Percentiles rank a stretch among this genome's conserved stretches.
phyloP scores from a whole-genome alignment of 768 basidiomycete genomes.

The Lactarius psammicola region DNA sequence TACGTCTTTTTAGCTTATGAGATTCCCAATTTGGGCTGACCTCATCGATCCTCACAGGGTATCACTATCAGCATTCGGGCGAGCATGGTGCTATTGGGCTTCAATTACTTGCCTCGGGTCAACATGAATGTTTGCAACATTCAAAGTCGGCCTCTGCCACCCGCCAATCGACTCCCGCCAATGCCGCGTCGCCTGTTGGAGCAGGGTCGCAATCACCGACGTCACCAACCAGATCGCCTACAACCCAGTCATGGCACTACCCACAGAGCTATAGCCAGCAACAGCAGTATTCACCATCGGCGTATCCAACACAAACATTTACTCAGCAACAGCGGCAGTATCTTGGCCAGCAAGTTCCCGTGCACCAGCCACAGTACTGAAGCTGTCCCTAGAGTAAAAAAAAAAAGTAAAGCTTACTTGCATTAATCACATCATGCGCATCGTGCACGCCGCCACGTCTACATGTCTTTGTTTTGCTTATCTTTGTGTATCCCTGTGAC shows the following conservation, averaged over 20 bases:
- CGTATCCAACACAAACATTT: slow-evolving; percentile 13
- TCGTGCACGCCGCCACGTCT: neutral
- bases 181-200: slow-evolving; percentile 2
- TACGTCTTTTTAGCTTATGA: slow-evolving; percentile 29
- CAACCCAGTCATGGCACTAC: slow-evolving; percentile 18
- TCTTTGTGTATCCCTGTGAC: neutral
- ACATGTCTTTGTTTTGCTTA: neutral
- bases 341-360: slow-evolving; percentile 17
- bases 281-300: slow-evolving; percentile 21
- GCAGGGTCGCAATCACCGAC: slow-evolving; percentile 2
- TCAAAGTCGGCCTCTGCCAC: slow-evolving; percentile 25
- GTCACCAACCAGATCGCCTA: slow-evolving; percentile 7
- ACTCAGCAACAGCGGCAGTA: slow-evolving; percentile 22
- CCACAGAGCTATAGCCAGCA: slow-evolving; percentile 15
- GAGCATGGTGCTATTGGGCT: slow-evolving; percentile 92
- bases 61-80: slow-evolving; percentile 96
- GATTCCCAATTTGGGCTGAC: slow-evolving; percentile 21
- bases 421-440: slow-evolving; percentile 9
- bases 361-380: slow-evolving; percentile 24
- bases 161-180: slow-evolving; percentile 25
- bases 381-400: neutral
- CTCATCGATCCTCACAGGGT: slow-evolving; percentile 39
- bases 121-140: slow-evolving; percentile 54
- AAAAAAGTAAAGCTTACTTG: slow-evolving; percentile 18
- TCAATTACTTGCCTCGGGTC: slow-evolving; percentile 73